Evolutionary conservation across 306 rosid species (phyloP), one percentile per base, ranked within the genome.

Genomic region (Quercus glauca): DNA sequence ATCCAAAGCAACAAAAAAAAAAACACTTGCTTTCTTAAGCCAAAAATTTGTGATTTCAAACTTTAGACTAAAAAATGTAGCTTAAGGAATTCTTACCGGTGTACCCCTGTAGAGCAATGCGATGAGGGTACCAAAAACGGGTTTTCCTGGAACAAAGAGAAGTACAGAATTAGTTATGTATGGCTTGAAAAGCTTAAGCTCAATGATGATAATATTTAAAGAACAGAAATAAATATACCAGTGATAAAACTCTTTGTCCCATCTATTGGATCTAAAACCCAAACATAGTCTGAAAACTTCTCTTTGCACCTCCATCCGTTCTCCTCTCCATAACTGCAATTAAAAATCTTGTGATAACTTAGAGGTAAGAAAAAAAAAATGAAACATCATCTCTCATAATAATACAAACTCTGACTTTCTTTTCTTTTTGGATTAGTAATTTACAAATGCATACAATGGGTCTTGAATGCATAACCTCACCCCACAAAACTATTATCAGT

Each of bases 261-360:
- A 82, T 95, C 99, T 21, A 92, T 92, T 6, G 98, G 99, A 85
- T 95, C 99, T 69, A 95, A 92, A 31, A 95, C 94, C 99, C 99
- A 95, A 19, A 95, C 98, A 75, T 86, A 92, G 73, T 95, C 97
- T 14, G 98, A 78, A 82, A 51, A 85, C 19, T 85, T 55, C 84
- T 90, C 91, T 74, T 73, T 87, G 89, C 93, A 91, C 82, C 86
- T 95, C 99, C 99, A 95, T 11, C 98, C 99, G 12, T 89, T 91
- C 83, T 92, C 99, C 88, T 95, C 99, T 65, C 99, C 99, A 28
- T 71, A 92, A 84, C 98, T 95, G 86, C 88, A 88, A 79, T 78
- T 29, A 37, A 14, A 55, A 15, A 21, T 77, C 58, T 52, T 63
- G 29, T 63, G 20, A 63, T 13, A 18, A 67, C 17, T 33, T 33